A percentile compares a stretch with the other conserved stretches of the same genome.
These are phyloP conservation scores for Mentha longifolia DNA, from an alignment of 257 asterid species.

Conservation along the genomic window DNA sequence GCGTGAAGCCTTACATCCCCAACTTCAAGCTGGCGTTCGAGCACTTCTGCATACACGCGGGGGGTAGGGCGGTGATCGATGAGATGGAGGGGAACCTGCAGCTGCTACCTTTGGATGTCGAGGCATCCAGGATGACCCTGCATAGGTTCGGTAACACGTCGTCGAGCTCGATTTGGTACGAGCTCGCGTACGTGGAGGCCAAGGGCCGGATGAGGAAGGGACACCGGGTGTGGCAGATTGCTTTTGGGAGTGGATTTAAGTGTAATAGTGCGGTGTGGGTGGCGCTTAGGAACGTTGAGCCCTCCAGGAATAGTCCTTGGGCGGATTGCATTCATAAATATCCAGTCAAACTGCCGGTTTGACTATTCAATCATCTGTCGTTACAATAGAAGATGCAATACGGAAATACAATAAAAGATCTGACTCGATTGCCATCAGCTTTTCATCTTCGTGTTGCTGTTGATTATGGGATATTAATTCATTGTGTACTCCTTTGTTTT, in stretches of 20 bases:
- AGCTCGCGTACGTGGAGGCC: slow-evolving; percentile 70
- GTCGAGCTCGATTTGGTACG: slow-evolving; percentile 85
- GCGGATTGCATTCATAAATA: slow-evolving; percentile 69
- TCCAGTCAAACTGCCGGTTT: slow-evolving; percentile 44
- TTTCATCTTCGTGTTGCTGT: too few species aligned
- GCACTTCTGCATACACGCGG: slow-evolving; percentile 84
- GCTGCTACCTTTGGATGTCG: slow-evolving; percentile 59
- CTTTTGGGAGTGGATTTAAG: slow-evolving; percentile 78
- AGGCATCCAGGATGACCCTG: slow-evolving; percentile 76
- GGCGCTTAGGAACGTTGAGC: slow-evolving; percentile 57
- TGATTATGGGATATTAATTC: too few species aligned
- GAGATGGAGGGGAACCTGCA: slow-evolving; percentile 75
- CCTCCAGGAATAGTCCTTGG: slow-evolving; percentile 59
- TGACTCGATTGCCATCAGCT: too few species aligned
- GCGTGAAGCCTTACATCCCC: slow-evolving; percentile 58
- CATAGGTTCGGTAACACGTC: slow-evolving; percentile 82
- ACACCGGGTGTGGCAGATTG: slow-evolving; percentile 77
- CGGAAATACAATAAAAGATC: too few species aligned
- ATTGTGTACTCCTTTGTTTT: too few species aligned
- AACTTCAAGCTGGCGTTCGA: slow-evolving; percentile 70
- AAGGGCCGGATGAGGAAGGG: slow-evolving; percentile 63
- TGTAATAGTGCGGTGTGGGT: slow-evolving; percentile 79
- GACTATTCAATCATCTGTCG: too few species aligned
- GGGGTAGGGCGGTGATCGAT: slow-evolving; percentile 81
- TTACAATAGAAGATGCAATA: too few species aligned